A percentile compares a stretch with the other conserved stretches of the same genome.
phyloP scores from a whole-genome alignment of 2,329 filamentous ascomycete genomes.

The Mariannaea elegans region DNA sequence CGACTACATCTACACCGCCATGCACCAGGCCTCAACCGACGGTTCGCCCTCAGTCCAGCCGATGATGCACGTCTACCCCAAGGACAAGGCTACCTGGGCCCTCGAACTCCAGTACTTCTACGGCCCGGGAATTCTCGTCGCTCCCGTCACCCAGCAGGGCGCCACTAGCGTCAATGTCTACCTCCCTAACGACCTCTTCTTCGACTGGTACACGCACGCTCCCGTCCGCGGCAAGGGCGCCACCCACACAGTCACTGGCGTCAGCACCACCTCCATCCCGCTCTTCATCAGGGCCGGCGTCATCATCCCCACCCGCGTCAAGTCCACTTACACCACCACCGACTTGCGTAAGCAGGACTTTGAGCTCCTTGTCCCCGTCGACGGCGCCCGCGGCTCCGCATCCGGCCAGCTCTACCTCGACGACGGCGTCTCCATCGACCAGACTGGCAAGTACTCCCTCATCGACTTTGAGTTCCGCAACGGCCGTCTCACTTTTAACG shows the following conservation, averaged over 20 bases:
- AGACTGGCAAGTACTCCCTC: no score
- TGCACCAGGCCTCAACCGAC: conserved; percentile 70
- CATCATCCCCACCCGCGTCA: conserved; percentile 67
- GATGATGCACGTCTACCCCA: conserved; percentile 51
- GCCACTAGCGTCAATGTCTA: conserved; percentile 54
- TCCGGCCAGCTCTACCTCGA: no score
- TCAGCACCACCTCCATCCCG: conserved; percentile 63
- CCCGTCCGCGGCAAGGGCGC: conserved; percentile 48
- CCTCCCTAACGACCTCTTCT: conserved; percentile 59
- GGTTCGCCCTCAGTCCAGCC: conserved; percentile 76
- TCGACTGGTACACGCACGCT: conserved; percentile 59
- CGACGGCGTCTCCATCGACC: no score
- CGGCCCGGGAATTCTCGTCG: conserved; percentile 55
- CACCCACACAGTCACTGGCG: conserved; percentile 41
- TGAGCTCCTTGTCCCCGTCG: no score
- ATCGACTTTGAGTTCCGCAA: no score
- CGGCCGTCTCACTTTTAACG: no score
- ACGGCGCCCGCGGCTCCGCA: no score
- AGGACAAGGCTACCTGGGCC: no score
- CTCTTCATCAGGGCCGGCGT: conserved; percentile 71
- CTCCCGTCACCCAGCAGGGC: conserved; percentile 56
- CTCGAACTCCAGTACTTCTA: conserved; percentile 60
- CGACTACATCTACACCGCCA: conserved; percentile 79
- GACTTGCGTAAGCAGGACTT: conserved; percentile 68
- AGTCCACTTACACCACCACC: conserved; percentile 68